phyloP scores from a whole-genome alignment of 306 rosid species.

The Cicer pinnatifidum region DNA sequence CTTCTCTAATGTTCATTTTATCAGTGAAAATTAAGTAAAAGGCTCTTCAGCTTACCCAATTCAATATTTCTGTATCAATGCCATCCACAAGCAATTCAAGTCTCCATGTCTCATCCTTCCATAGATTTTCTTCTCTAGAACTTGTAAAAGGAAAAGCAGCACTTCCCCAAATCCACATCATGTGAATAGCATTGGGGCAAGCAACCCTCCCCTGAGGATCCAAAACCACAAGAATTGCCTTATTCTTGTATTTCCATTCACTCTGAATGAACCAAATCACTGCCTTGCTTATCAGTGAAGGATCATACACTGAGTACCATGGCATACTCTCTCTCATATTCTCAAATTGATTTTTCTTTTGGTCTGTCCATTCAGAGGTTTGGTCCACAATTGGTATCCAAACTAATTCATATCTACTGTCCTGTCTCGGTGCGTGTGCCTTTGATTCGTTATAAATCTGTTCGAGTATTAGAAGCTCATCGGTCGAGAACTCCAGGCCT shows the following conservation, averaged over 20 bases:
- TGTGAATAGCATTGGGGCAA: conserved; percentile 72
- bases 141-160: conserved; percentile 71
- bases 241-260: conserved; percentile 66
- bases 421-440: conserved; percentile 47
- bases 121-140: conserved; percentile 60
- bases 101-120: conserved; percentile 71
- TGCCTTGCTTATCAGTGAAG: conserved; percentile 58
- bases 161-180: conserved; percentile 84
- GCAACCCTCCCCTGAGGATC: conserved; percentile 69
- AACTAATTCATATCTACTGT: conserved; percentile 58
- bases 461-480: conserved; percentile 65
- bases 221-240: conserved; percentile 66
- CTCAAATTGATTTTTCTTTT: conserved; percentile 50
- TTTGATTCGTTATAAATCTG: conserved; percentile 66
- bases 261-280: conserved; percentile 53
- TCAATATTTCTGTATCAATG: conserved; percentile 57
- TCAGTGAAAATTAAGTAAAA: no score
- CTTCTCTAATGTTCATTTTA: no score
- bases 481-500: conserved; percentile 58
- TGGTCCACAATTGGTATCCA: conserved; percentile 66
- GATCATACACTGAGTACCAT: conserved; percentile 63
- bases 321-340: conserved; percentile 49
- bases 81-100: conserved; percentile 62
- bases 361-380: conserved; percentile 46
- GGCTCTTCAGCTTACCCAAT: conserved; percentile 54